These are phyloP conservation scores for Gnaphalium uliginosum DNA, from an alignment of 129 eudicot species.

Conservation along the genomic window DNA sequence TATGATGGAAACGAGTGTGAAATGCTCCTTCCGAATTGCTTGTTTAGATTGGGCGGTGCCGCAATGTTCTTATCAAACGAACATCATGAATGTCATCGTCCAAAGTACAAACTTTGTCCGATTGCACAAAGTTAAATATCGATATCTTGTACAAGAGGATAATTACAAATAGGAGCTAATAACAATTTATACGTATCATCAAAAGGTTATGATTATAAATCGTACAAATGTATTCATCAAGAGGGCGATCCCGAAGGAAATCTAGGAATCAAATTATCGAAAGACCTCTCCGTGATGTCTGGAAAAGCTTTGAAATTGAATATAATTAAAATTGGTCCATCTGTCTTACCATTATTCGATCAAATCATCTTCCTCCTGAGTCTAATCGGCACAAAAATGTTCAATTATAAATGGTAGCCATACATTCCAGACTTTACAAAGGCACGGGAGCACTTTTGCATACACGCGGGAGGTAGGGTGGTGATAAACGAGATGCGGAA, in stretches of 20 bases:
- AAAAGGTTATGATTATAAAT: constrained; percentile 44
- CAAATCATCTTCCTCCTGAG: constrained; percentile 50
- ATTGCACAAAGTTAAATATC: constrained; percentile 46
- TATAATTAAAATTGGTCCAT: constrained; percentile 58
- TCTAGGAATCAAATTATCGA: constrained; percentile 57
- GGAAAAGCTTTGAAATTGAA: constrained; percentile 60
- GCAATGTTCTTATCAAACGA: constrained; percentile 57
- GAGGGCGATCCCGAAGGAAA: constrained; percentile 59
- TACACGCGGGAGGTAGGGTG: constrained; percentile 72
- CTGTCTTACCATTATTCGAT: constrained; percentile 53
- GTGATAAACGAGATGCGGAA: constrained; percentile 70
- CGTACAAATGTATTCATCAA: constrained; percentile 57
- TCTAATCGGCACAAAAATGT: constrained; percentile 51
- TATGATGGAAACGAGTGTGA: constrained; percentile 66
- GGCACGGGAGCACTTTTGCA: constrained; percentile 72
- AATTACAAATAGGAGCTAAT: background rate
- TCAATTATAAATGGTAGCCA: constrained; percentile 58
- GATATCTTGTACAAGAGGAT: background rate
- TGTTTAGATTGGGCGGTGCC: constrained; percentile 70
- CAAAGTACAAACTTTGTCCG: constrained; percentile 64
- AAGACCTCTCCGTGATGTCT: constrained; percentile 63
- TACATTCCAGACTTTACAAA: constrained; percentile 65
- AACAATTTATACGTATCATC: background rate
- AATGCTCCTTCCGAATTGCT: constrained; percentile 72
- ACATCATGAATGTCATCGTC: constrained; percentile 33